Evolutionary conservation across 306 rosid genomes (phyloP).

Genomic region (Acacia crassicarpa): DNA sequence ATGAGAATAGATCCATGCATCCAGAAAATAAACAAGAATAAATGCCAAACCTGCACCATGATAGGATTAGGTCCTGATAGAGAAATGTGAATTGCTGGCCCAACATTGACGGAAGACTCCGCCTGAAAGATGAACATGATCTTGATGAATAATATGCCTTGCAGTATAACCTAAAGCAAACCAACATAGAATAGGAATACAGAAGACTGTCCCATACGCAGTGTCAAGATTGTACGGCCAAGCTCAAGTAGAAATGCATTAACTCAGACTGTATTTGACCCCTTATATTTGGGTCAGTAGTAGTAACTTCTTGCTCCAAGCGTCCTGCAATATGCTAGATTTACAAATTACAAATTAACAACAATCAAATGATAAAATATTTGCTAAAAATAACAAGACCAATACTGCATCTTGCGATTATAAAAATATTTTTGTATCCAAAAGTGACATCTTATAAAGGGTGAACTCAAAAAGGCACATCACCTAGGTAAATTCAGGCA

Average conservation of each 20-base stretch:
- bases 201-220: conserved; percentile 83
- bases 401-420: conserved; percentile 3
- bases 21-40: background rate
- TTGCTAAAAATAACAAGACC: conserved; percentile 15
- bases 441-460: no score
- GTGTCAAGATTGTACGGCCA: conserved; percentile 91
- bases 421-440: conserved; percentile 16
- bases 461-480: background rate
- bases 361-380: conserved; percentile 30
- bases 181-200: conserved; percentile 46
- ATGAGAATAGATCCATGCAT: background rate
- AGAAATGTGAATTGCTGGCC: conserved; percentile 94
- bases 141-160: conserved; percentile 14
- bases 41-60: conserved; percentile 90
- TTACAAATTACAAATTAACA: conserved; percentile 48
- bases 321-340: conserved; percentile 91
- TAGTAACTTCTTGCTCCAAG: conserved; percentile 73
- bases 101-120: conserved; percentile 76
- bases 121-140: conserved; percentile 58
- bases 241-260: conserved; percentile 86
- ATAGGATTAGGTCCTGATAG: conserved; percentile 96
- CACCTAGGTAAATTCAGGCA: background rate
- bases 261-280: conserved; percentile 82
- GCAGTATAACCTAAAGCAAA: conserved; percentile 27
- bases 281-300: conserved; percentile 59